Base-by-base conservation (phyloP, 176 grass and related monocot genomes). In the Triticum turgidum region DNA sequence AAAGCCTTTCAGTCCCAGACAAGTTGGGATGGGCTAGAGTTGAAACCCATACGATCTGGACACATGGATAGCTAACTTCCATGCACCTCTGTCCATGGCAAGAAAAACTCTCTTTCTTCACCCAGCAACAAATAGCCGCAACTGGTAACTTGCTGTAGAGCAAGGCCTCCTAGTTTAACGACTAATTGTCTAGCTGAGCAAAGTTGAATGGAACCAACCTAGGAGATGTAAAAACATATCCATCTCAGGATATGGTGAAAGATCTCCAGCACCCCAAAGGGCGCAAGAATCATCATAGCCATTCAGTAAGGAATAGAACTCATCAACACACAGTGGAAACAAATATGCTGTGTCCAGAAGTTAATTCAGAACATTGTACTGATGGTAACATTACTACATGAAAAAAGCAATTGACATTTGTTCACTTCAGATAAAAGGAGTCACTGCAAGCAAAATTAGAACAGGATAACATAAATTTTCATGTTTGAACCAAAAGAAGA, bases 101-200 rank as follows among this genome's bases (percentile, higher is more conserved):
- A 54, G 4, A 49, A 49, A 49, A 11, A 47, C 4, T n/a, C 42
- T 39, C 29, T 85, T 6, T 63, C 13, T 38, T 9, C 58, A 8
- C 58, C 2, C 7, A 61, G 18, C 58, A 61, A 61, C 58, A 61
- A 52, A 70, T 71, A 17, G 21, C 15, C 17, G 1, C 70, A 49
- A 65, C 58, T 51, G 58, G 82, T 65, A 14, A n/a, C 70, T 52
- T 37, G n/a, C n/a, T 51, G 54, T 15, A 38, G 47, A 24, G 65
- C 38, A 49, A 86, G 38, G 17, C 68, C 42, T 47, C 77, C 85
- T 18, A 86, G 56, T 35, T 80, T 62, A 73, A 77, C 39, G n/a
- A 56, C 76, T 72, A 63, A 51, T 0, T 5, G 37, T 63, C 61
- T 63, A 64, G 10, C 21, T 22, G 22, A 12, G 61, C n/a, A 12